Percentiles rank a stretch among this genome's conserved stretches.
Conservation (phyloP, 2,329 filamentous ascomycete genomes). For the Aspergillus fumigatus region DNA sequence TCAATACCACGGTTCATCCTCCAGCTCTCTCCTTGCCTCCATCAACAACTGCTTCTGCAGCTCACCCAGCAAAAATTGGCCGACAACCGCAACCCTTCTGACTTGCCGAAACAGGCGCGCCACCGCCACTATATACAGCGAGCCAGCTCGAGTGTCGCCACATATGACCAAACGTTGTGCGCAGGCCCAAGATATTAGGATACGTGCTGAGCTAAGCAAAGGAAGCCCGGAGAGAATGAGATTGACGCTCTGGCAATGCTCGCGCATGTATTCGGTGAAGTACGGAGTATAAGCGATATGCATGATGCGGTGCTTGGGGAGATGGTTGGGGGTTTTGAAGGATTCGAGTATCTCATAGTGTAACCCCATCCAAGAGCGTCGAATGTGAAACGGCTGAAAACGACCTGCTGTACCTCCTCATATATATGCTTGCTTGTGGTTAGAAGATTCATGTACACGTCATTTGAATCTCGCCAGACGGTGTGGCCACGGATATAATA, state of each 20-base stretch:
- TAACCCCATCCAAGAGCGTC: neutral
- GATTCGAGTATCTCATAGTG: neutral
- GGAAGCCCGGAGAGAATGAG: neutral
- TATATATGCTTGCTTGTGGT: neutral
- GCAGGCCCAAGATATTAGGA: neutral
- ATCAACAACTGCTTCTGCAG: neutral
- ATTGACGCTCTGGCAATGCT: neutral
- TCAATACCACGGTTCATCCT: constrained; percentile 2
- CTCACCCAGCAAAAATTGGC: neutral
- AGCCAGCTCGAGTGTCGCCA: neutral
- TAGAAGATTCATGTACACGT: neutral
- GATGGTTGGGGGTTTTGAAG: neutral
- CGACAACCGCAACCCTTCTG: constrained; percentile 2
- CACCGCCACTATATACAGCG: neutral
- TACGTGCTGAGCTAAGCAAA: neutral
- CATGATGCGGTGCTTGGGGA: constrained; percentile 1
- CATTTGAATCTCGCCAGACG: constrained; percentile 1
- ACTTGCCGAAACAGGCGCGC: constrained; percentile 1
- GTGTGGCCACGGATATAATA: neutral
- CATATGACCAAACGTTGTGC: neutral
- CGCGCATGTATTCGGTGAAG: neutral
- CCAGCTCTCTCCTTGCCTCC: neutral
- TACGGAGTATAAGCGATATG: neutral
- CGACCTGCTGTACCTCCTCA: neutral
- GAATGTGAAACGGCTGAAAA: constrained; percentile 3